Base-by-base conservation (phyloP, 2,329 filamentous ascomycete species). In the Pezicula radicicola region DNA sequence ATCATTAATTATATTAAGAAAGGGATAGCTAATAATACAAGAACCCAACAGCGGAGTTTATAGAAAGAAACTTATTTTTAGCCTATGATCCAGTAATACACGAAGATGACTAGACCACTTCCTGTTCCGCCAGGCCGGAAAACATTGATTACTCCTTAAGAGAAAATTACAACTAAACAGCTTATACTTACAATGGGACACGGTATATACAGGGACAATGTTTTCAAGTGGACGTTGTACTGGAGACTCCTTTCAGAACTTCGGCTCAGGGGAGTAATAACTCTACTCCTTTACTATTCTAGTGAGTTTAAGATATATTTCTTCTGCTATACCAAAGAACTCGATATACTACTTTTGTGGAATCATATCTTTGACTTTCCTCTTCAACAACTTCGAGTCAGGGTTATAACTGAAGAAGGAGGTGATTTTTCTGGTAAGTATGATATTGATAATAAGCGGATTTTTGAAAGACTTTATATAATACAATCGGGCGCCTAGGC, bases 1-100 rank as follows among this genome's bases (percentile, higher is more conserved):
- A 35, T 41, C 40, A 53, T 58, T 10, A 52, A 51, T 7, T 33
- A 48, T 30, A 53, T 58, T 49, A 16, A 58, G 43, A 58, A 51
- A 51, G 56, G 41, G 12, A 47, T 39, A 9, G 54, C 56, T 56
- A 41, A 54, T n/a, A 21, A 47, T 53, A 51, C 28, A 48, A 52
- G 28, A 15, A 51, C 30, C 12, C 30, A 21, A 46, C 50, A 42
- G 1, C 48, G 51, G 3, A 33, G 35, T 19, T 52, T 57, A 28
- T 55, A 28, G 51, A 55, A 57, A 51, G 52, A 59, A 44, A 57
- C 55, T n/a, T 59, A 54, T 41, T 59, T 30, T 41, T 59, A 43
- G 57, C 53, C 43, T 46, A 59, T 59, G 48, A 57, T 59, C 33
- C 35, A 59, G 44, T 37, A 57, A 49, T 33, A 51, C 12, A 49